Evolutionary conservation across 345 rosid species (phyloP).

Genomic region (Hypericum androsaemum): DNA sequence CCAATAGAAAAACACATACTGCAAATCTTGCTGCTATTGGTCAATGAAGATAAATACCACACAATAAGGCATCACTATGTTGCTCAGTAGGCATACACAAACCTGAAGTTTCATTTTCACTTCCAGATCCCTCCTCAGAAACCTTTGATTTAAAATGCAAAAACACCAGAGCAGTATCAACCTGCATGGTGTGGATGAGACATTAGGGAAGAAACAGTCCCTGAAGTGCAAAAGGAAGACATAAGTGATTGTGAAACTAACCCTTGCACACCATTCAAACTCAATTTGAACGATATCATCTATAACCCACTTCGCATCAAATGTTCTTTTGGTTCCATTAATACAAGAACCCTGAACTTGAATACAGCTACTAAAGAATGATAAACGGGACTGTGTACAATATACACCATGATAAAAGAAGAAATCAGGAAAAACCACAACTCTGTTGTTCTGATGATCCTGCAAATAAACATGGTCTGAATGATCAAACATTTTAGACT

Average conservation of each 20-base stretch:
- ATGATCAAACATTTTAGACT: neutral
- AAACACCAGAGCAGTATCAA: conserved; percentile 47
- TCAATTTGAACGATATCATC: conserved; percentile 39
- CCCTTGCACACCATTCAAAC: conserved; percentile 42
- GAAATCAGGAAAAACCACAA: conserved; percentile 44
- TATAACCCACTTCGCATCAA: conserved; percentile 37
- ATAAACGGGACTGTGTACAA: conserved; percentile 35
- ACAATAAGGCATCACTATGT: neutral
- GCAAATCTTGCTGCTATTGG: neutral
- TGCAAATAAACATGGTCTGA: conserved; percentile 23
- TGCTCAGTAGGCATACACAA: neutral
- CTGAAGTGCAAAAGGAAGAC: neutral
- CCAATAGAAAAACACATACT: too few relatives aligned
- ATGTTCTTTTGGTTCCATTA: conserved; percentile 26
- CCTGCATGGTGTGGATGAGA: conserved; percentile 26
- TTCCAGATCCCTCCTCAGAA: conserved; percentile 20
- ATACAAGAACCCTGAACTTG: conserved; percentile 33
- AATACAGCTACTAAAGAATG: conserved; percentile 36
- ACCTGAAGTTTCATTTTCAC: conserved; percentile 41
- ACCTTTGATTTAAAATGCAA: conserved; percentile 36
- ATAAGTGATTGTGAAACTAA: conserved; percentile 21
- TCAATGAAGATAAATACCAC: neutral
- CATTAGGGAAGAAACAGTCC: conserved; percentile 8
- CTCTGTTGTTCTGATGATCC: conserved; percentile 29
- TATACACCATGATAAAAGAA: conserved; percentile 30